Conservation (phyloP, 2,329 filamentous ascomycete species). For the Colletotrichum viniferum region DNA sequence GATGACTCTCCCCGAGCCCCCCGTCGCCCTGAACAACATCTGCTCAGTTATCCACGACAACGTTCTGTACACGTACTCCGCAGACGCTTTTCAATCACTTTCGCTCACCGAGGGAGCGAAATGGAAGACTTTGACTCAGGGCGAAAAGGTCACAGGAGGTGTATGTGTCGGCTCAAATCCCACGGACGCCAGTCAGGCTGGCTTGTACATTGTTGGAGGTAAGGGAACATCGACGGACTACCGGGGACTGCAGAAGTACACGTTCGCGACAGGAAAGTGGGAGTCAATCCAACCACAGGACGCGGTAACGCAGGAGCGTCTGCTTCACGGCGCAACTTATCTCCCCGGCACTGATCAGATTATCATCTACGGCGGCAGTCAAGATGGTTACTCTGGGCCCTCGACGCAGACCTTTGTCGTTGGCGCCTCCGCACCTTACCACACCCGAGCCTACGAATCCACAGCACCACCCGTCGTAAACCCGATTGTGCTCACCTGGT, state of each 20-base stretch:
- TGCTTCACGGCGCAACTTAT: slow-evolving; percentile 78
- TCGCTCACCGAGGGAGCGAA: slow-evolving; percentile 68
- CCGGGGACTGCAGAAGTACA: slow-evolving; percentile 74
- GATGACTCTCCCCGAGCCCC: slow-evolving; percentile 77
- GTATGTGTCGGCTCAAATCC: slow-evolving; percentile 76
- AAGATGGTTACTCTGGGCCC: slow-evolving; percentile 58
- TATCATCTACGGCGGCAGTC: slow-evolving; percentile 79
- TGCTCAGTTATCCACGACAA: slow-evolving; percentile 84
- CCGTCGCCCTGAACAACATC: slow-evolving; percentile 72
- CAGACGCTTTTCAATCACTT: slow-evolving; percentile 76
- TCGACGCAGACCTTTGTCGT: slow-evolving; percentile 82
- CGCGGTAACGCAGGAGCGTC: slow-evolving; percentile 68
- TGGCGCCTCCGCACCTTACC: slow-evolving; percentile 67
- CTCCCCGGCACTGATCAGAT: slow-evolving; percentile 73
- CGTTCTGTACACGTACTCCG: slow-evolving; percentile 83
- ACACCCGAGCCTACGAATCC: slow-evolving; percentile 62
- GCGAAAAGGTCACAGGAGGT: slow-evolving; percentile 74
- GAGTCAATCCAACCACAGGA: slow-evolving; percentile 47
- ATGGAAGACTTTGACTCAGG: slow-evolving; percentile 72
- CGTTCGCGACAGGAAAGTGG: slow-evolving; percentile 59
- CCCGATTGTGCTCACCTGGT: slow-evolving; percentile 79
- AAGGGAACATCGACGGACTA: slow-evolving; percentile 59
- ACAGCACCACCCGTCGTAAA: slow-evolving; percentile 65
- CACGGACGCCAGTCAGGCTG: slow-evolving; percentile 61
- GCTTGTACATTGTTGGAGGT: slow-evolving; percentile 84